Base-by-base conservation (phyloP, 2,329 filamentous ascomycete genomes). In the Ophiostoma novo-ulmi region DNA sequence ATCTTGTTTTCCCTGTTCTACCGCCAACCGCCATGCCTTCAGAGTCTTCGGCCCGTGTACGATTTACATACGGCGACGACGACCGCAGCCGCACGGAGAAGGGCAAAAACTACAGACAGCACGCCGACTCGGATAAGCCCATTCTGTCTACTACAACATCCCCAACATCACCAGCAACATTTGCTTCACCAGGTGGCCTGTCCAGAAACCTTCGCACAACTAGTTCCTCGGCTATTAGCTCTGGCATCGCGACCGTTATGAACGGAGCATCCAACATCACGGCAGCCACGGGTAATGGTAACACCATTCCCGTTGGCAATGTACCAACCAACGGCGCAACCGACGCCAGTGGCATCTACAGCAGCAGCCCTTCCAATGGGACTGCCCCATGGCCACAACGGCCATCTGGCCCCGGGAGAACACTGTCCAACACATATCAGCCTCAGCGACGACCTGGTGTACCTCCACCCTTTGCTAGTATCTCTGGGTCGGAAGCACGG, bases 381-480 rank as follows among this genome's bases (percentile, higher is more conserved):
- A 39, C 7, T 5, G 66, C 78, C 26, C 71, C 78, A 70, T 82
- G 89, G 75, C 84, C 85, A 36, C 88, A 91, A 75, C 86, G 91
- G 74, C 91, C 91, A 20, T 85, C 86, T 6, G 89, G 84, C 35
- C 91, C 91, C 22, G 85, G 86, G 70, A 85, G 91, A 76, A 93
- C 91, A 5, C 91, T 91, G 0, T 94, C 91, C 39, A 92, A 85
- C 78, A 93, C 92, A 41, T 95, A 95, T 78, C 91, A 91, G 73
- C 89, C 89, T 4, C 85, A 86, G 71, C 82, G 87, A 67, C 83
- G 85, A 70, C 83, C 85, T 1, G 73, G 68, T 0, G 79, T 79
- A 73, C 76, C 80, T 61, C 76, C 82, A 68, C 79, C 82, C 48
- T 82, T 70, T 64, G 5, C 68, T 22, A 61, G 66, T 17, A 52